These are phyloP conservation scores for Mycena leptocephala DNA, from an alignment of 768 basidiomycete species.

Conservation along the genomic window DNA sequence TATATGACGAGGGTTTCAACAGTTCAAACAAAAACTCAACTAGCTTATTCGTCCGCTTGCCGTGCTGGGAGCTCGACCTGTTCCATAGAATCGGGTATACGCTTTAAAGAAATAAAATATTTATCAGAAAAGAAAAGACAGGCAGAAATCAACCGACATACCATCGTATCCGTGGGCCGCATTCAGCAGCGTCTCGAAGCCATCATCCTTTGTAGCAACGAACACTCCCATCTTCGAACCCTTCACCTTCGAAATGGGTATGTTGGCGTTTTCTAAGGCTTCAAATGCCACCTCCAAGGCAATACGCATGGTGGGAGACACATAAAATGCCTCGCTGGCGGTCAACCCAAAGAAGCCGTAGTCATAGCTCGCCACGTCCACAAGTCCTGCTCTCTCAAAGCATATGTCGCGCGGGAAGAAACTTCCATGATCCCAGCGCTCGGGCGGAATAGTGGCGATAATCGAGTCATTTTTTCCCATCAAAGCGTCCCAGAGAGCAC, in stretches of 20 bases:
- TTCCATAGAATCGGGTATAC: constrained; percentile 34
- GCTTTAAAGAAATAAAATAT: not conserved
- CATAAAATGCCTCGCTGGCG: constrained; percentile 32
- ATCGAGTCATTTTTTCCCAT: constrained; percentile 11
- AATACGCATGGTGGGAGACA: constrained; percentile 34
- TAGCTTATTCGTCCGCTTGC: constrained; percentile 35
- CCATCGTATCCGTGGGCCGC: constrained; percentile 34
- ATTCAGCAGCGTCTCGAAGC: constrained; percentile 28
- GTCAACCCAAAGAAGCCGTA: constrained; percentile 34
- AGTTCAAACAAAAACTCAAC: constrained; percentile 10
- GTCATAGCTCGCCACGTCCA: constrained; percentile 31
- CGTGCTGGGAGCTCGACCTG: constrained; percentile 31
- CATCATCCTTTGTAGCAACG: constrained; percentile 33
- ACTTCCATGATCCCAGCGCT: constrained; percentile 36
- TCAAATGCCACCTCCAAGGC: constrained; percentile 36
- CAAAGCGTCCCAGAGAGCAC: constrained; percentile 27
- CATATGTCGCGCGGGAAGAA: constrained; percentile 30
- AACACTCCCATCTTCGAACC: constrained; percentile 30
- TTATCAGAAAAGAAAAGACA: not conserved
- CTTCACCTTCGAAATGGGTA: constrained; percentile 30
- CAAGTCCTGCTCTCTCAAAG: constrained; percentile 27
- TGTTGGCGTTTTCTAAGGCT: constrained; percentile 36
- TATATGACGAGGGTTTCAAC: not conserved
- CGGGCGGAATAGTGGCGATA: constrained; percentile 13
- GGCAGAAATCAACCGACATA: not conserved